A percentile compares a stretch with the other conserved stretches of the same genome.
Evolutionary conservation across 495 filamentous ascomycete genomes (phyloP).

Genomic region (Aspergillus cavernicola): DNA sequence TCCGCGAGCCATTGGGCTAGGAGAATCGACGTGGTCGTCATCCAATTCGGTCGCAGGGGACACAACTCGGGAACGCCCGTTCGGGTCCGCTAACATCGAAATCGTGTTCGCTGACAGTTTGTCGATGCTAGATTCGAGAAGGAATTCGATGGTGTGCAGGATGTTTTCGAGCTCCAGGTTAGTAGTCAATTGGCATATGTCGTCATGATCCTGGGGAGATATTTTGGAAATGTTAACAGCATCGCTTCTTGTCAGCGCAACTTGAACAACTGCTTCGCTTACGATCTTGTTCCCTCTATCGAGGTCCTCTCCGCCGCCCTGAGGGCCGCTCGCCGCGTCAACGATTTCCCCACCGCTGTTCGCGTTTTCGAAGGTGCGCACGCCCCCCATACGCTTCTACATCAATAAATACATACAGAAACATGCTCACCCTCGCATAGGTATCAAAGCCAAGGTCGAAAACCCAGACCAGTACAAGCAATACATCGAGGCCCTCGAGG

Average conservation of each 20-base stretch:
- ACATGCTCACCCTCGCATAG: conserved; percentile 42
- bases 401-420: not conserved
- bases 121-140: conserved; percentile 78
- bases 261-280: conserved; percentile 99
- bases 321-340: conserved; percentile 87
- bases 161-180: conserved; percentile 99
- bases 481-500: conserved; percentile 91
- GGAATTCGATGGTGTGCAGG: conserved; percentile 95
- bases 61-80: conserved; percentile 1
- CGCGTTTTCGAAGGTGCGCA: conserved; percentile 91
- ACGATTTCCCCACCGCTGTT: conserved; percentile 97
- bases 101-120: conserved; percentile 10
- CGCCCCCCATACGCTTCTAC: not conserved
- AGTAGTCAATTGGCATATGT: conserved; percentile 22
- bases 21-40: not conserved
- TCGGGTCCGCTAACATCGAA: not conserved
- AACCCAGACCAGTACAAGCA: conserved; percentile 96
- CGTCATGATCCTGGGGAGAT: not conserved
- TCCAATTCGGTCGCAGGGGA: conserved; percentile 9
- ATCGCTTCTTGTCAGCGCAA: conserved; percentile 68
- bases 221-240: not conserved
- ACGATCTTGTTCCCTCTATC: conserved; percentile 96
- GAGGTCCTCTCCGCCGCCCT: conserved; percentile 89
- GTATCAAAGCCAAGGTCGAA: conserved; percentile 99
- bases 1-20: conserved; percentile 27